phyloP scores from a whole-genome alignment of 768 basidiomycete species.

The Sarcomyxa edulis region DNA sequence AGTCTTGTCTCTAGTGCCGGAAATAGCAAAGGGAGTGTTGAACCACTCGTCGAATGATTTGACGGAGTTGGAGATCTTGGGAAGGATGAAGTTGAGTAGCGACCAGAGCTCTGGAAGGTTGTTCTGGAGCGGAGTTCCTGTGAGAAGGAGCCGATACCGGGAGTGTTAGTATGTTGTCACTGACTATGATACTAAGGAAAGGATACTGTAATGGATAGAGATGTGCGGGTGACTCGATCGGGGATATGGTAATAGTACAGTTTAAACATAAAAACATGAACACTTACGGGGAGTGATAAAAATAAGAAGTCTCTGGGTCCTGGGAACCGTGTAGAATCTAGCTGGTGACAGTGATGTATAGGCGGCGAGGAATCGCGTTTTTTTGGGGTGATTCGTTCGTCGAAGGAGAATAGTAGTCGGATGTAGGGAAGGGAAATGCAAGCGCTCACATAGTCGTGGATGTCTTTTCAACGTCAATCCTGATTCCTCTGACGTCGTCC shows the following conservation, averaged over 20 bases:
- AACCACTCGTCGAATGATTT: conserved; percentile 99
- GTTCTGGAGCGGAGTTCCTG: conserved; percentile 95
- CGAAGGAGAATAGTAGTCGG: not conserved
- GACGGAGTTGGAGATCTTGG: conserved; percentile 97
- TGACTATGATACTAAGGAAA: too few relatives aligned
- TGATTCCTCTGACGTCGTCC: conserved; percentile 38
- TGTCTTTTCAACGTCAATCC: conserved; percentile 59
- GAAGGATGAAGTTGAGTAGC: conserved; percentile 89
- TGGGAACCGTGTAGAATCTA: too few relatives aligned
- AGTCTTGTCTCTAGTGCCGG: conserved; percentile 97
- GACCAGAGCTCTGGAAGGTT: conserved; percentile 96
- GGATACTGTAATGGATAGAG: too few relatives aligned
- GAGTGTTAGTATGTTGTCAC: conserved; percentile 92
- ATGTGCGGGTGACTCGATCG: too few relatives aligned
- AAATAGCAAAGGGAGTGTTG: conserved; percentile 98
- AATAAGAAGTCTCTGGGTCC: too few relatives aligned
- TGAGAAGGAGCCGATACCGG: conserved; percentile 88
- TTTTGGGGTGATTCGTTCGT: not conserved
- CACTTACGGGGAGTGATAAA: too few relatives aligned
- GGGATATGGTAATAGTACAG: conserved; percentile 1
- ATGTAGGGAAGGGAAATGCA: conserved; percentile 5
- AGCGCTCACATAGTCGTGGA: conserved; percentile 39
- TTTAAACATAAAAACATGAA: not conserved
- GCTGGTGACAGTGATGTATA: too few relatives aligned
- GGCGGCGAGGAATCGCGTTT: too few relatives aligned